phyloP scores from a whole-genome alignment of 305 asterid species.

The Fraxinus albicans region DNA sequence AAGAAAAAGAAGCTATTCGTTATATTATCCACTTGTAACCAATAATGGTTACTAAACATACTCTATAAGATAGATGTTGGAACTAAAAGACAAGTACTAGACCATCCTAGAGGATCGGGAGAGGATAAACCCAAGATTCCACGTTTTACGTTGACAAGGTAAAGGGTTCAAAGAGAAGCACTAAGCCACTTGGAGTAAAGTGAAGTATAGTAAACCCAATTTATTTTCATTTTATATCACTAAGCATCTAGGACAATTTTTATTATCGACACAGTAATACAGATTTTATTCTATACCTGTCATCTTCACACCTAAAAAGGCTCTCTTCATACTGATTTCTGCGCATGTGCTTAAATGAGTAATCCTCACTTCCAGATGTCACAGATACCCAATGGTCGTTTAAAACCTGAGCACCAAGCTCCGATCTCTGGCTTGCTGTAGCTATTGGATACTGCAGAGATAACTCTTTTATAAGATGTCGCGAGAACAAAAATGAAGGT shows the following conservation, averaged over 20 bases:
- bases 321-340: slow-evolving; percentile 98
- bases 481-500: background rate
- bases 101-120: background rate
- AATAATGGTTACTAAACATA: background rate
- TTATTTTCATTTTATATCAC: background rate
- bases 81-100: background rate
- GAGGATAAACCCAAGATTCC: background rate
- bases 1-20: background rate
- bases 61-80: slow-evolving; percentile 2
- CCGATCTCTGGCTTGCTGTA: slow-evolving; percentile 85
- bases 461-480: slow-evolving; percentile 2
- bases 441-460: slow-evolving; percentile 83
- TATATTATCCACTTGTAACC: background rate
- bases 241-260: slow-evolving; percentile 1
- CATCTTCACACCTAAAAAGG: slow-evolving; percentile 98
- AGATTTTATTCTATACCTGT: slow-evolving; percentile 49
- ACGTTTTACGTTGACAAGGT: background rate
- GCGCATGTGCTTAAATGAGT: slow-evolving; percentile 97
- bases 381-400: slow-evolving; percentile 99
- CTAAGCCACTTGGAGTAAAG: background rate
- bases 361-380: slow-evolving; percentile 99
- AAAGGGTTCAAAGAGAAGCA: slow-evolving; percentile 7
- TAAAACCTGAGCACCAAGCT: slow-evolving; percentile 84
- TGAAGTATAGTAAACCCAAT: background rate
- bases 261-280: background rate